Conservation (phyloP, 345 rosid genomes). For the Hypericum perforatum region DNA sequence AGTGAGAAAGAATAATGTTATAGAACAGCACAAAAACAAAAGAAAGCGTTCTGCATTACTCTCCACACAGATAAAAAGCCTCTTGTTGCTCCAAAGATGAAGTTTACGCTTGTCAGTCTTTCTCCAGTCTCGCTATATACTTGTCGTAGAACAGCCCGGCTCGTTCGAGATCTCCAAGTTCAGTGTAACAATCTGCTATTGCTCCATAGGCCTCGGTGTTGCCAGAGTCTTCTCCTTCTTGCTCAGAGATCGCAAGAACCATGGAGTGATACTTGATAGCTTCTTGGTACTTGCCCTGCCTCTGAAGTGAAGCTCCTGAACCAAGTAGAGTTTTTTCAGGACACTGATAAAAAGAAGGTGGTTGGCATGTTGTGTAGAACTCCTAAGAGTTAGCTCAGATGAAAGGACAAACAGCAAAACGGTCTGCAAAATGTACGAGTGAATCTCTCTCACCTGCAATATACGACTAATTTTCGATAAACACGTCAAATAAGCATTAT, state of each 20-base stretch:
- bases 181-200: conserved; percentile 90
- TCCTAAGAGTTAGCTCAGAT: no score
- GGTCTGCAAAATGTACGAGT: background rate
- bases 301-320: conserved; percentile 77
- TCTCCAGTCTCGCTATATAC: conserved; percentile 71
- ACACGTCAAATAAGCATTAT: no score
- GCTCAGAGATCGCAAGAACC: conserved; percentile 69
- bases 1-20: no score
- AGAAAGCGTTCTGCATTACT: no score
- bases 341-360: no score
- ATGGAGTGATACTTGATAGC: conserved; percentile 68
- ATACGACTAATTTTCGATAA: no score
- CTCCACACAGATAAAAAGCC: no score
- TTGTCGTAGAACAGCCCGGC: conserved; percentile 77
- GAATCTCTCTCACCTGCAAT: no score
- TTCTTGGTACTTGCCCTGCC: conserved; percentile 72
- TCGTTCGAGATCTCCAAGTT: conserved; percentile 82
- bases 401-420: background rate
- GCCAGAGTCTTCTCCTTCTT: conserved; percentile 73
- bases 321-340: background rate
- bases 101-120: conserved; percentile 27
- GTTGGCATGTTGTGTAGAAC: no score
- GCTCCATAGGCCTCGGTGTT: conserved; percentile 93
- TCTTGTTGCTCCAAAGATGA: no score
- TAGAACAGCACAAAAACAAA: no score